These are phyloP conservation scores for Macrocybe gigantea DNA, from an alignment of 768 basidiomycete species.

Conservation along the genomic window DNA sequence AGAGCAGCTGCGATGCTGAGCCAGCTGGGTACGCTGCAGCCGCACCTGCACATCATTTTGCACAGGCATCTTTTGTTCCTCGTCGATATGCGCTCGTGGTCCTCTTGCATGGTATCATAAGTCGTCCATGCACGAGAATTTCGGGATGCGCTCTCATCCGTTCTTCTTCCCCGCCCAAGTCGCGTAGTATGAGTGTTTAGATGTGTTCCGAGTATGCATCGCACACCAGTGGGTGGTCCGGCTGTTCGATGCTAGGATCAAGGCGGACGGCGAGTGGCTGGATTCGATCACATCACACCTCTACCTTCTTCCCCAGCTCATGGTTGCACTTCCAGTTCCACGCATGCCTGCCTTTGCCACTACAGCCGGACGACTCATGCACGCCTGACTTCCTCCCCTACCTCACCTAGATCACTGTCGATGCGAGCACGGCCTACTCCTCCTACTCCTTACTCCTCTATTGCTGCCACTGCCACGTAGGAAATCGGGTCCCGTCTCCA, in stretches of 20 bases:
- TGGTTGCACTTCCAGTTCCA: no score
- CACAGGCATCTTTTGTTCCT: background rate
- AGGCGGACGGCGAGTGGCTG: background rate
- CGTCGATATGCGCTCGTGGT: background rate
- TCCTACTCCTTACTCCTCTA: background rate
- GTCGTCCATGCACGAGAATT: background rate
- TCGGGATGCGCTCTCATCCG: background rate
- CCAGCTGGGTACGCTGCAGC: no score
- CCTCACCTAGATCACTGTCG: background rate
- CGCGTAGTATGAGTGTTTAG: background rate
- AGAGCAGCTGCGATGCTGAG: no score
- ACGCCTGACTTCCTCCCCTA: no score
- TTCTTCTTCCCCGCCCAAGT: background rate
- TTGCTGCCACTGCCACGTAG: no score
- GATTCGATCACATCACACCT: no score
- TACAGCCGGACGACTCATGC: no score
- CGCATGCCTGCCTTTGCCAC: no score
- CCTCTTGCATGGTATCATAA: background rate
- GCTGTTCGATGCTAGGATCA: background rate
- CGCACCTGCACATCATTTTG: no score
- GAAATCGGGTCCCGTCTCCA: no score
- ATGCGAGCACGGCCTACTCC: slow-evolving; percentile 6
- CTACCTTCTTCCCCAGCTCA: no score
- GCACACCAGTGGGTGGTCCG: background rate
- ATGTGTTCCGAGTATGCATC: background rate